Evolutionary conservation across 805 yeast genomes (phyloP), one percentile per base, ranked within the genome.

Genomic region (Candida rishiriensis): DNA sequence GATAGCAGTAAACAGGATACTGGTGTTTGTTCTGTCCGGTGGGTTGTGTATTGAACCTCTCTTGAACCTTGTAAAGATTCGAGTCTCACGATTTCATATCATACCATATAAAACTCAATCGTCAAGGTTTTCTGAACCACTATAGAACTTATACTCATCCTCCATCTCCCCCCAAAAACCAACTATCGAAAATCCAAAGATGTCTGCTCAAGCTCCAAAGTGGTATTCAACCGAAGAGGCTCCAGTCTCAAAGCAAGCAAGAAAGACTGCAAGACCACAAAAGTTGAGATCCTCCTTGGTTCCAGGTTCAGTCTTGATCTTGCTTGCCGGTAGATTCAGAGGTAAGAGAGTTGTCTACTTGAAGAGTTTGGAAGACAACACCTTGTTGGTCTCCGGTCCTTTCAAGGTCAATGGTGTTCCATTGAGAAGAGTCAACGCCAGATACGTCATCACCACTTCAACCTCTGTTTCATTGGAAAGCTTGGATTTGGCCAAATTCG

Each of bases 371-470:
- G 96, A 89, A 78, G 98, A 93, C 83, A 88, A 88, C 88, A 91
- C 97, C 57, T 79, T 91, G 66, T 85, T 91, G 69, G 96, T 91
- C 55, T 77, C 97, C 52, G 99, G 99, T 72, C 99, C 99, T 66
- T 93, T 91, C 96, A 91, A 93, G 83, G 88, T 91, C 67, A 91
- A 91, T 79, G 99, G 99, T 80, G 99, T 91, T 61, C 98, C 99
- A 72, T 81, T 91, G 73, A 89, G 98, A 85, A 88, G 97, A 82
- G 98, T 91, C 63, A 93, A 91, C 74, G 84, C 97, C 64, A 88
- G 96, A 75, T 93, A 91, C 78, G 99, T 93, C 63, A 91, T 91
- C 76, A 98, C 97, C 66, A 91, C 99, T 69, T 88, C 97, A 61
- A 93, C 99, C 75, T 75, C 79, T 72, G 86, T 93, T 65, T 73